Percentiles rank a stretch among this genome's conserved stretches.
phyloP scores from a whole-genome alignment of 1,284 basidiomycete genomes.

The Spongispora temasekensis region DNA sequence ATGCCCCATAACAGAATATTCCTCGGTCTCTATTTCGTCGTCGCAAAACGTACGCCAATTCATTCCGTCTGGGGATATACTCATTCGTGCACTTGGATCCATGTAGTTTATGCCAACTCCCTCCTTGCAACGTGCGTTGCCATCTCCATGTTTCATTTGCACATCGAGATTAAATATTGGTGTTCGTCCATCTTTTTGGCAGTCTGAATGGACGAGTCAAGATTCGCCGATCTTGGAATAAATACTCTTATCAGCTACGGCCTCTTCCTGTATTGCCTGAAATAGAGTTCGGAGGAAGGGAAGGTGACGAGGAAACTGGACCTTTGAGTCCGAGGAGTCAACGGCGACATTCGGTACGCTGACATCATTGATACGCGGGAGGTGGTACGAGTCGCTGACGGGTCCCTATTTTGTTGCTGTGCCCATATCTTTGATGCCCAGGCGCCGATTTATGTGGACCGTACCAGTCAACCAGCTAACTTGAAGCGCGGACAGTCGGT shows the following conservation, averaged over 20 bases:
- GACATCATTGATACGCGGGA: no score
- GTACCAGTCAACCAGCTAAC: not conserved
- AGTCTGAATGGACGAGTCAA: conserved; percentile 25
- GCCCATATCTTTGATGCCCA: not conserved
- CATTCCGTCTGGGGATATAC: not conserved
- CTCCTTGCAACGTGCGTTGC: conserved; percentile 28
- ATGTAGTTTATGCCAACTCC: conserved; percentile 28
- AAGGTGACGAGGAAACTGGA: not conserved
- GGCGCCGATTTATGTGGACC: not conserved
- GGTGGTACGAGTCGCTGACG: not conserved
- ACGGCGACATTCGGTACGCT: conserved; percentile 9
- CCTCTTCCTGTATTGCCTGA: conserved; percentile 7
- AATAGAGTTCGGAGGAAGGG: not conserved
- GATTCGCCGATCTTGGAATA: not conserved
- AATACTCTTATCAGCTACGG: not conserved
- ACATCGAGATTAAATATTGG: not conserved
- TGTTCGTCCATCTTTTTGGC: not conserved
- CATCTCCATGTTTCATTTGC: not conserved
- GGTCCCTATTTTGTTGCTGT: not conserved
- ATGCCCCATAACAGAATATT: conserved; percentile 45
- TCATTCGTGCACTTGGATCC: not conserved
- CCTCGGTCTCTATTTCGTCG: conserved; percentile 48
- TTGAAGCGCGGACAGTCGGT: conserved; percentile 8
- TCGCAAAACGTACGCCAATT: conserved; percentile 43
- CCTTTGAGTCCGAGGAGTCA: not conserved